phyloP scores from a whole-genome alignment of 352 stramenopile species.

The Globisporangium nunn region DNA sequence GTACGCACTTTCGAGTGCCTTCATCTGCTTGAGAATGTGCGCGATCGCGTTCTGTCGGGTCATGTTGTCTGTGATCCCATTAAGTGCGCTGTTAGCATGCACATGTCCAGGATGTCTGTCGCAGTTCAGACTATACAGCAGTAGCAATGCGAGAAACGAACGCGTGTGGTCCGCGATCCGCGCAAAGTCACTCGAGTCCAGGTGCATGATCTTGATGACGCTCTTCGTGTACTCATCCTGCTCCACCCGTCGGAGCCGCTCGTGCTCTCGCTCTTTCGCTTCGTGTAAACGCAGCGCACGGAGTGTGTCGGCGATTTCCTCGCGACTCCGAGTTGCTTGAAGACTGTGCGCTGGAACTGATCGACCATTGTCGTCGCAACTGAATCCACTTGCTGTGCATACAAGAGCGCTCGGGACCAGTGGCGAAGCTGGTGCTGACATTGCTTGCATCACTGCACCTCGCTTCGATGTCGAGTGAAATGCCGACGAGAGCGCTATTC shows the following conservation, averaged over 20 bases:
- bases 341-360: background rate
- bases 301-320: constrained; percentile 31
- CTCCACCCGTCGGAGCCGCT: constrained; percentile 12
- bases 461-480: too few relatives aligned
- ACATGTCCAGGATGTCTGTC: too few relatives aligned
- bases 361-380: background rate
- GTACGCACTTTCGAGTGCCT: constrained; percentile 25
- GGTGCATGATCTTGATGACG: constrained; percentile 39
- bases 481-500: too few relatives aligned
- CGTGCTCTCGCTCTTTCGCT: constrained; percentile 11
- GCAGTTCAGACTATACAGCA: background rate
- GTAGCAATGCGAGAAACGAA: constrained; percentile 11
- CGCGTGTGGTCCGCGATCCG: constrained; percentile 26
- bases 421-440: too few relatives aligned
- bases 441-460: too few relatives aligned
- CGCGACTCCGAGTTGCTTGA: constrained; percentile 5
- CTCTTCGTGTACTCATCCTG: constrained; percentile 38
- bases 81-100: too few relatives aligned
- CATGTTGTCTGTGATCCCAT: constrained; percentile 18
- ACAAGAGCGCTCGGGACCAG: background rate
- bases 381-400: background rate
- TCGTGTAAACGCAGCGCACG: constrained; percentile 14
- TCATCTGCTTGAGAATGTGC: constrained; percentile 26
- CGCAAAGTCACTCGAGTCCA: constrained; percentile 31
- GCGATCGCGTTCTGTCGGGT: constrained; percentile 27